Evolutionary conservation across 441 rosid genomes (phyloP).

Genomic region (Euphorbia schlechtendalii): DNA sequence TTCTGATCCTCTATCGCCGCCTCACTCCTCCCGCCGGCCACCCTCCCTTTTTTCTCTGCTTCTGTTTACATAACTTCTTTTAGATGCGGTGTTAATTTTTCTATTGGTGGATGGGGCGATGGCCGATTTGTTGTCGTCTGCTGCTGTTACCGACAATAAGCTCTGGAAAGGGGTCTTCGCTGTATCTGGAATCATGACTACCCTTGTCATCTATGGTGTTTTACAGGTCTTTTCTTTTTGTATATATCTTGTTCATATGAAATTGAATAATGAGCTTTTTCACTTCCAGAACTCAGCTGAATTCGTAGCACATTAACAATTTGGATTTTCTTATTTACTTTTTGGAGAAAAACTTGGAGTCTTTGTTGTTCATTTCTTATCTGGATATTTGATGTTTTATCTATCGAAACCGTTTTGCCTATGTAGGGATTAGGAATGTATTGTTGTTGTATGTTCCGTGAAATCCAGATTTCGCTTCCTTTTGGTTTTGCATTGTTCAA

Average conservation of each 20-base stretch:
- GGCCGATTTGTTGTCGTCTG: conserved; percentile 51
- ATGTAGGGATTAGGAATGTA: not conserved
- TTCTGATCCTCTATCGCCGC: conserved; percentile 16
- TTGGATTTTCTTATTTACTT: too few species aligned
- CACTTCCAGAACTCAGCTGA: not conserved
- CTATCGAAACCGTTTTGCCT: not conserved
- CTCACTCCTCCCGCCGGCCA: not conserved
- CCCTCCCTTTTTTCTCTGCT: not conserved
- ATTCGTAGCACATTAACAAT: not conserved
- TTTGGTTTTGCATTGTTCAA: too few species aligned
- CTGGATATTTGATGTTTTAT: too few species aligned
- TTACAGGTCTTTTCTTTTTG: conserved; percentile 41
- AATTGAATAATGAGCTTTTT: not conserved
- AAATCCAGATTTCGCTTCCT: not conserved
- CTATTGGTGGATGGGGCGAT: conserved; percentile 42
- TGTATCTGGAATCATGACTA: conserved; percentile 75
- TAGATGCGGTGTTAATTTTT: conserved; percentile 5
- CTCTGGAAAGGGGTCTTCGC: conserved; percentile 71
- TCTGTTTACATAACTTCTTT: too few species aligned
- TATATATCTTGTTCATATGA: not conserved
- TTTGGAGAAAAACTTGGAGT: too few species aligned
- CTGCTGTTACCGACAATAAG: conserved; percentile 41
- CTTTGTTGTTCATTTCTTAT: too few species aligned
- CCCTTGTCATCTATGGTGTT: conserved; percentile 89
- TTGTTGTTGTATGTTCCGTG: not conserved